phyloP scores from a whole-genome alignment of 2,329 filamentous ascomycete genomes.

The Plenodomus lindquistii region DNA sequence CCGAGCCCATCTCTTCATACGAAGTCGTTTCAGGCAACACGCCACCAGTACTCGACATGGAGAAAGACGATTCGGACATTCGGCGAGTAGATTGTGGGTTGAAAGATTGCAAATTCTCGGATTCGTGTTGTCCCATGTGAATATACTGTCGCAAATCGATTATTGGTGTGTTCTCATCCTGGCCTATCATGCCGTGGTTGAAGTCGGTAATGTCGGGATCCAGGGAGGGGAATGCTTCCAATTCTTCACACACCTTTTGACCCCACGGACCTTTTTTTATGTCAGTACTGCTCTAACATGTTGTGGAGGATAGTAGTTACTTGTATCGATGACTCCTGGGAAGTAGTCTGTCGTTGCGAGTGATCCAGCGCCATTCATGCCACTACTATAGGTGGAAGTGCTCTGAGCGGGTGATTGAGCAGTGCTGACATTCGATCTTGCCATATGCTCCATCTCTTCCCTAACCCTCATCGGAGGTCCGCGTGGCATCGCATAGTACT shows the following conservation, averaged over 20 bases:
- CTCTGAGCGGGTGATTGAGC: constrained; percentile 30
- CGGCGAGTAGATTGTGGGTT: constrained; percentile 61
- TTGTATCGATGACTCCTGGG: constrained; percentile 42
- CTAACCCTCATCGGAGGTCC: constrained; percentile 23
- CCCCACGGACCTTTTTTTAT: constrained; percentile 43
- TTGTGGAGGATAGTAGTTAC: constrained; percentile 18
- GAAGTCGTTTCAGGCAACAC: constrained; percentile 68
- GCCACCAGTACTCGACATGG: constrained; percentile 63
- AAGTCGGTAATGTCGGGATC: constrained; percentile 46
- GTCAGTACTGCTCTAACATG: constrained; percentile 12
- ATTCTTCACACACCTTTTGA: constrained; percentile 44
- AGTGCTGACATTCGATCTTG: constrained; percentile 26
- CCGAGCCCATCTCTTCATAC: constrained; percentile 72
- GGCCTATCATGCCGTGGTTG: constrained; percentile 40
- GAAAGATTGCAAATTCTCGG: constrained; percentile 32
- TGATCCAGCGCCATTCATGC: constrained; percentile 20
- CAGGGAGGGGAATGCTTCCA: constrained; percentile 44
- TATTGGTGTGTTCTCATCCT: constrained; percentile 47
- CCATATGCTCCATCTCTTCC: constrained; percentile 32
- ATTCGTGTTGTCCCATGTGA: constrained; percentile 37
- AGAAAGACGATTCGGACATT: constrained; percentile 74
- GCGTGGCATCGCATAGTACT: constrained; percentile 35
- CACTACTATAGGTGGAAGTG: constrained; percentile 22
- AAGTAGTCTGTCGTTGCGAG: constrained; percentile 40
- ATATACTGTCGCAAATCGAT: constrained; percentile 47